Evolutionary conservation across 108 stramenopile genomes (phyloP), one percentile per base, ranked within the genome.

Genomic region (Pseudonitzschia multiseries): DNA sequence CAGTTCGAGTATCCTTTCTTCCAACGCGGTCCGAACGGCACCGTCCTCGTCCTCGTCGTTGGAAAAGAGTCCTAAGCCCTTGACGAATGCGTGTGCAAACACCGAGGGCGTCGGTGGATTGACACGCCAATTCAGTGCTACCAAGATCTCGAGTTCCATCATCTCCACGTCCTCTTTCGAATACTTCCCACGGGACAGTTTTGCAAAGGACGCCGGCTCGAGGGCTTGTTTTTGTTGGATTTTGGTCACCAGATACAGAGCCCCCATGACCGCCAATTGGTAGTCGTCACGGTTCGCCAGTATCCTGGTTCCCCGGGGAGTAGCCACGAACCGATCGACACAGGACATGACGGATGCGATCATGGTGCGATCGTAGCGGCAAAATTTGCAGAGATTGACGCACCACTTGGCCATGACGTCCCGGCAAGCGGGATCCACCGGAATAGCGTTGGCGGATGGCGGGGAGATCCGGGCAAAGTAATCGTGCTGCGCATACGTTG

Each of bases 241-340:
- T 75, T 93, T 93, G 63, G 86, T 83, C 24, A 88, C 85, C 31
- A 83, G 80, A 85, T 86, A 93, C 29, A 89, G 83, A 18, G 75
- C 24, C 8, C 87, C 74, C 78, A 93, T 82, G 68, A 82, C 82
- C 10, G 83, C 92, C 31, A 93, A 79, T 51, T 93, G 92, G 67
- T 86, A 93, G 20, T 53, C 46, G 48, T 76, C 60, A 42, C 77
- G 72, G 48, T 83, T 69, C 0, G 22, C 9, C 5, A 79, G 66
- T 46, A 72, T 76, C 12, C 14, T 27, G 33, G 51, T 46, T 0
- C 63, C 75, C 48, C 64, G 14, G 31, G 65, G 33, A 20, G 72
- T 77, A 40, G 71, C 40, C 22, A 86, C 44, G 63, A 79, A 92
- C 42, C 89, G 62, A 74, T 92, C 91, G 4, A 81, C 61, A 50